Percentiles rank a stretch among this genome's conserved stretches.
Conservation (phyloP, 75 land plant species). For the Ceratopteris richardii region DNA sequence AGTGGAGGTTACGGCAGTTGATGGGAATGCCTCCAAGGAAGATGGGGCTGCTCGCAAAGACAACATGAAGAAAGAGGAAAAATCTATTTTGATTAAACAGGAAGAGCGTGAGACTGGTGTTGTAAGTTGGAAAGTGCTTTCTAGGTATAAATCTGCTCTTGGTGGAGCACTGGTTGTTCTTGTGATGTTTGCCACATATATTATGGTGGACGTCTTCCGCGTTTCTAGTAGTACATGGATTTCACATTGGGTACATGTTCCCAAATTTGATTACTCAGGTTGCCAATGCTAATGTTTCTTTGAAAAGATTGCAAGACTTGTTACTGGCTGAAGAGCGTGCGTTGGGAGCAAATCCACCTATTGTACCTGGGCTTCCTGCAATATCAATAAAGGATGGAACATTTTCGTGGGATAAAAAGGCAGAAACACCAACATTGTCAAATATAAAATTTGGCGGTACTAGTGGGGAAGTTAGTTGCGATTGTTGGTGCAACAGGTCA, state of each 20-base stretch:
- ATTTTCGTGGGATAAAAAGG: slow-evolving; percentile 94
- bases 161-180: slow-evolving; percentile 87
- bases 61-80: slow-evolving; percentile 37
- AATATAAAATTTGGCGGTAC: slow-evolving; percentile 75
- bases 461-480: slow-evolving; percentile 78
- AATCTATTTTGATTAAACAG: slow-evolving; percentile 74
- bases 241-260: slow-evolving; percentile 75
- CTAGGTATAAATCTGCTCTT: slow-evolving; percentile 73
- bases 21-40: no score
- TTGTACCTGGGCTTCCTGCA: slow-evolving; percentile 58
- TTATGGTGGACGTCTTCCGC: slow-evolving; percentile 55
- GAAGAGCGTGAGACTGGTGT: slow-evolving; percentile 96
- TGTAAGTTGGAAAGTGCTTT: slow-evolving; percentile 70
- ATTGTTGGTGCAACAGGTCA: slow-evolving; percentile 92
- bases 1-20: no score
- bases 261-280: slow-evolving; percentile 91
- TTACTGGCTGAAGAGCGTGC: slow-evolving; percentile 68
- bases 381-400: slow-evolving; percentile 76
- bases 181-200: slow-evolving; percentile 57
- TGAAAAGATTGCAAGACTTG: slow-evolving; percentile 80
- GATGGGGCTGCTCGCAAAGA: no score
- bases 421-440: slow-evolving; percentile 63
- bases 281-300: slow-evolving; percentile 87
- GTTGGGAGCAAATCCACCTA: slow-evolving; percentile 73
- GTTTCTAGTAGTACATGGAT: slow-evolving; percentile 87